phyloP scores from a whole-genome alignment of 176 grass and related monocot species.

The Ensete ventricosum region DNA sequence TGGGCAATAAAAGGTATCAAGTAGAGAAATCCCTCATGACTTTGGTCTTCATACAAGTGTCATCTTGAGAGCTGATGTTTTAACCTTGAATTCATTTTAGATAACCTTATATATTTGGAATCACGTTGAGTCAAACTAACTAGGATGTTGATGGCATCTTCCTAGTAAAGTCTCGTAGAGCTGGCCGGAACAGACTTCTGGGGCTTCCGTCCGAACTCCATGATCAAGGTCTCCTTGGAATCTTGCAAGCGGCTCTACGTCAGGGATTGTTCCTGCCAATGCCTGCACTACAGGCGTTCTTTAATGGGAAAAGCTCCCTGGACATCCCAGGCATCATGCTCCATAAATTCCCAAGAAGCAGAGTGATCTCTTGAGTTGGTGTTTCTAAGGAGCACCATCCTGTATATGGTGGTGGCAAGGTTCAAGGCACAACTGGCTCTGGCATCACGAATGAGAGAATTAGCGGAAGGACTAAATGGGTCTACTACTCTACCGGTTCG shows the following conservation, averaged over 20 bases:
- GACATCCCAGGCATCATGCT: not conserved
- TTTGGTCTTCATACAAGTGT: too few relatives aligned
- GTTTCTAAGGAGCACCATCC: not conserved
- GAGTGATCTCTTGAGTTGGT: not conserved
- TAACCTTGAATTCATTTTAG: too few relatives aligned
- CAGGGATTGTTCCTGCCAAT: conserved; percentile 3
- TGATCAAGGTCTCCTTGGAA: not conserved
- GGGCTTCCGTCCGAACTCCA: not conserved
- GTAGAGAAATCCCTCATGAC: too few relatives aligned
- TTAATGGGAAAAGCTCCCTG: conserved; percentile 17
- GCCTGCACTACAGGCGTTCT: conserved; percentile 8
- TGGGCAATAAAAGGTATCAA: too few relatives aligned
- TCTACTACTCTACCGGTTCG: conserved; percentile 30
- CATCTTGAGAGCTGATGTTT: too few relatives aligned
- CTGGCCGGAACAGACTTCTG: conserved; percentile 18
- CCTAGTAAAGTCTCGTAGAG: not conserved
- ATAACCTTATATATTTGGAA: too few relatives aligned
- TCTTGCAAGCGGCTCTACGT: conserved; percentile 17
- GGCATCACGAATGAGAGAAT: not conserved
- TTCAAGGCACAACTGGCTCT: not conserved
- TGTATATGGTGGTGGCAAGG: not conserved
- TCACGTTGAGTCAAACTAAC: too few relatives aligned
- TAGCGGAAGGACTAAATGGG: conserved; percentile 10
- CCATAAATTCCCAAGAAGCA: conserved; percentile 9
- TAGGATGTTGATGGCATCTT: too few relatives aligned